These are phyloP conservation scores for Phytophthora citrophthora DNA, from an alignment of 352 stramenopile genomes.

Conservation along the genomic window DNA sequence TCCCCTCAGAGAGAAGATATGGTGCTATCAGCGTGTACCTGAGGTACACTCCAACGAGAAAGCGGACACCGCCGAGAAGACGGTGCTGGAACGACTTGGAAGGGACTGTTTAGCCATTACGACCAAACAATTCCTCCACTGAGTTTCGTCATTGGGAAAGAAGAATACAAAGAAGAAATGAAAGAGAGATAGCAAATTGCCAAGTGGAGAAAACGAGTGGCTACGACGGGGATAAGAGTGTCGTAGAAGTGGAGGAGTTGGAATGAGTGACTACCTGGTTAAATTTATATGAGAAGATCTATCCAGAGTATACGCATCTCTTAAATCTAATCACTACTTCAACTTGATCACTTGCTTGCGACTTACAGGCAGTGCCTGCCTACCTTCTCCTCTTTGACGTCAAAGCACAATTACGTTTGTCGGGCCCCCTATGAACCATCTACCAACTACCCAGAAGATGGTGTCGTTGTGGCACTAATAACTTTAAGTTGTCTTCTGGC, in stretches of 20 bases:
- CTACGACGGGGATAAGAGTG: not conserved
- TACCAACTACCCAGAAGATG: too few species aligned
- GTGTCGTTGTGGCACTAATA: too few species aligned
- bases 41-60: slow-evolving; percentile 66
- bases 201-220: slow-evolving; percentile 1
- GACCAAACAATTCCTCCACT: slow-evolving; percentile 2
- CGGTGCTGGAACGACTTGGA: slow-evolving; percentile 60
- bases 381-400: too few species aligned
- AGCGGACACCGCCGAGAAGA: slow-evolving; percentile 36
- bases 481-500: too few species aligned
- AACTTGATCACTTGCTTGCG: too few species aligned
- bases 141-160: slow-evolving; percentile 59
- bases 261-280: not conserved
- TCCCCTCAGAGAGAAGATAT: slow-evolving; percentile 86
- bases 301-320: not conserved
- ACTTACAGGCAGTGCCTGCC: too few species aligned
- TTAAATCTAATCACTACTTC: not conserved
- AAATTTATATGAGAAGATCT: not conserved
- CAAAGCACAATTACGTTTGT: too few species aligned
- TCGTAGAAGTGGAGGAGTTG: not conserved
- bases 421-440: too few species aligned
- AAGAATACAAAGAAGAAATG: slow-evolving; percentile 15
- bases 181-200: not conserved
- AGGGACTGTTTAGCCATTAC: not conserved
- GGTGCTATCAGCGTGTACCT: slow-evolving; percentile 70